Conservation (phyloP, 176 grass and related monocot genomes). For the Oryza punctata region DNA sequence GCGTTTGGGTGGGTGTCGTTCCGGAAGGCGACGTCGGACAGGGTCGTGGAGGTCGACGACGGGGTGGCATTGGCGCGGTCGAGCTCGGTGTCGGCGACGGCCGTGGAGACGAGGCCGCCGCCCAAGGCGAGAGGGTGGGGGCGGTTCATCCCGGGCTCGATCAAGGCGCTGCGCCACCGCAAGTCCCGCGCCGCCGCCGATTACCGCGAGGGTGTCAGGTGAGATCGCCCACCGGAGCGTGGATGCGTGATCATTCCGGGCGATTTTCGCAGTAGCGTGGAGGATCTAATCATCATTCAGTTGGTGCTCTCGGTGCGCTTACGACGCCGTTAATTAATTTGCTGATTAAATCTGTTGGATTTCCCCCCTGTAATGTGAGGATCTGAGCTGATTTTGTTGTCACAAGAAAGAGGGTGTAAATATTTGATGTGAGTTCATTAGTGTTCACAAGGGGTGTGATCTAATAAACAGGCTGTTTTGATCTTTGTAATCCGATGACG, state of each 20-base stretch:
- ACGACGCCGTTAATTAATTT: background rate
- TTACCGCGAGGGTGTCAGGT: background rate
- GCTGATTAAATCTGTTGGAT: background rate
- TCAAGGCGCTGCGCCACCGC: slow-evolving; percentile 62
- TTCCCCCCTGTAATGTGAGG: background rate
- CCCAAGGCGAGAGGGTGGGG: slow-evolving; percentile 42
- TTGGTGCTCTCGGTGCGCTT: background rate
- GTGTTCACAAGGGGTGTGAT: background rate
- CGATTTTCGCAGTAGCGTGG: background rate
- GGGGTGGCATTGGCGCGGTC: slow-evolving; percentile 53
- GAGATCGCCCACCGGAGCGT: background rate
- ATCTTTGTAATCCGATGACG: background rate
- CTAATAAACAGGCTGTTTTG: background rate
- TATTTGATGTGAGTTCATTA: background rate
- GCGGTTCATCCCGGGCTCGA: slow-evolving; percentile 56
- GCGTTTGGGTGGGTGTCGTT: slow-evolving; percentile 47
- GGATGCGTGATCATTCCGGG: background rate
- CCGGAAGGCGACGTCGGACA: slow-evolving; percentile 35
- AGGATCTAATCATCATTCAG: background rate
- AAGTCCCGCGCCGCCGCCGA: slow-evolving; percentile 34
- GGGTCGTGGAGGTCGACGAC: slow-evolving; percentile 27
- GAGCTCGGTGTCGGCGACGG: slow-evolving; percentile 38
- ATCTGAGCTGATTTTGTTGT: background rate
- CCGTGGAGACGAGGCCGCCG: background rate
- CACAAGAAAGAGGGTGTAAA: background rate